Conservation (phyloP, 2,329 filamentous ascomycete genomes). For the Pseudofabraea citricarpa region DNA sequence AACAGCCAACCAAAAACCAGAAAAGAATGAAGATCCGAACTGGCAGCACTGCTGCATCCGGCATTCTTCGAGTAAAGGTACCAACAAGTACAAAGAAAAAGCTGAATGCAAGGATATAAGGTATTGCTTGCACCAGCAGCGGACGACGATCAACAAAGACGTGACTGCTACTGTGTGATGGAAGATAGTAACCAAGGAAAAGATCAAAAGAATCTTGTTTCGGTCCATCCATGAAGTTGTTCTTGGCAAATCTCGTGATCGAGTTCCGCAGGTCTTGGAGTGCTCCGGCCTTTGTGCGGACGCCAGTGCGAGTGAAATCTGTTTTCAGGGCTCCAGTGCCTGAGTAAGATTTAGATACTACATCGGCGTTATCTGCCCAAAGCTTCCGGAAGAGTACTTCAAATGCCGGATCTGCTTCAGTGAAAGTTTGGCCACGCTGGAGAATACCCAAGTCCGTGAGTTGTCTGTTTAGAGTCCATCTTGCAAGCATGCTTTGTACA, state of each 20-base stretch:
- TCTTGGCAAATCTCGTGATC: conserved; percentile 80
- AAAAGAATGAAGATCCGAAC: conserved; percentile 77
- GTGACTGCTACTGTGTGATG: conserved; percentile 61
- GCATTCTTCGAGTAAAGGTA: conserved; percentile 64
- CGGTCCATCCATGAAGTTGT: conserved; percentile 93
- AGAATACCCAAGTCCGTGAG: conserved; percentile 81
- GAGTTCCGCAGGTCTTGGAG: conserved; percentile 86
- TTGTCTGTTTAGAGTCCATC: conserved; percentile 84
- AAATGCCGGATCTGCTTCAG: conserved; percentile 72
- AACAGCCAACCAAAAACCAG: conserved; percentile 66
- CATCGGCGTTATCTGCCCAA: conserved; percentile 97
- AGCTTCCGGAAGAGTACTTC: conserved; percentile 92
- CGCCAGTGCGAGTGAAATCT: conserved; percentile 91
- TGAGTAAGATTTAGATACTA: conserved; percentile 88
- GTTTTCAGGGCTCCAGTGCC: conserved; percentile 98
- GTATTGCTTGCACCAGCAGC: conserved; percentile 84
- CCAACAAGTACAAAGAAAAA: conserved; percentile 77
- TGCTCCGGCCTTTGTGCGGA: conserved; percentile 78
- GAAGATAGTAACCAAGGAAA: conserved; percentile 83
- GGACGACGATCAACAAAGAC: conserved; percentile 84
- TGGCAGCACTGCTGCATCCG: conserved; percentile 73
- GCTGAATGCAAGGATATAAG: conserved; percentile 74
- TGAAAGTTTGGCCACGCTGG: conserved; percentile 68
- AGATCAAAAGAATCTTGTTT: conserved; percentile 94
- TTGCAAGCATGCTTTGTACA: conserved; percentile 93